phyloP scores from a whole-genome alignment of 495 filamentous ascomycete genomes.

The Paragyromitra xinjiangensis region DNA sequence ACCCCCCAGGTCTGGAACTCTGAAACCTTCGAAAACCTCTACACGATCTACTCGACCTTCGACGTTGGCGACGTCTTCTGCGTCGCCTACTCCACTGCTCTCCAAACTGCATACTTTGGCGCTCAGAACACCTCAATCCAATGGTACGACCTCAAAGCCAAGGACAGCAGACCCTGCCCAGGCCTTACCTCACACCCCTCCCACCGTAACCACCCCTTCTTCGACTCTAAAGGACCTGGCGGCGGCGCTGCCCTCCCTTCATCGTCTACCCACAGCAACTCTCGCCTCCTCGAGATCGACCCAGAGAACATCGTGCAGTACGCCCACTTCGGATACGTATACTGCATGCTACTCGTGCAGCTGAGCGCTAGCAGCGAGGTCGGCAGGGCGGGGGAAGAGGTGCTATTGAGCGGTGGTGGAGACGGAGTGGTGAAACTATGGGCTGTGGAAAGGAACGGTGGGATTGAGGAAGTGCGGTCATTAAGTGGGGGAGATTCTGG shows the following conservation, averaged over 20 bases:
- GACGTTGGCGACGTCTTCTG: constrained; percentile 97
- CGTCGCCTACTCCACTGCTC: constrained; percentile 78
- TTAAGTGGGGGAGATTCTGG: constrained; percentile 81
- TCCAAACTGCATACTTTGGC: constrained; percentile 87
- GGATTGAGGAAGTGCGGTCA: constrained; percentile 68
- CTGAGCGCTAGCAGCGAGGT: constrained; percentile 55
- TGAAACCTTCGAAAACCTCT: constrained; percentile 71
- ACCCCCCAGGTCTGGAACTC: constrained; percentile 70
- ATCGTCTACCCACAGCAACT: constrained; percentile 64
- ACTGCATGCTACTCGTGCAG: constrained; percentile 87
- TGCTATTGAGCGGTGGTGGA: constrained; percentile 87
- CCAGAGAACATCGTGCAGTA: constrained; percentile 83
- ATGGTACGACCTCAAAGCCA: constrained; percentile 65
- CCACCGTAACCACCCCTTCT: constrained; percentile 87
- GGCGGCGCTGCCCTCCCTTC: constrained; percentile 76
- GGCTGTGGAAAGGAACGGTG: constrained; percentile 64
- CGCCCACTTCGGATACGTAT: constrained; percentile 93
- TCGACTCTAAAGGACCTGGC: constrained; percentile 83
- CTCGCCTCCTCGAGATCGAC: constrained; percentile 79
- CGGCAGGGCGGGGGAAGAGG: constrained; percentile 66
- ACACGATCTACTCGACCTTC: constrained; percentile 90
- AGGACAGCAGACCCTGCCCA: constrained; percentile 64
- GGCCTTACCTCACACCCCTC: constrained; percentile 76
- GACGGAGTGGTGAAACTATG: constrained; percentile 94
- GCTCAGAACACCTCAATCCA: constrained; percentile 96